These are phyloP conservation scores for Saccharum officinarum DNA, from an alignment of 176 grass and related monocot species.

Conservation along the genomic window DNA sequence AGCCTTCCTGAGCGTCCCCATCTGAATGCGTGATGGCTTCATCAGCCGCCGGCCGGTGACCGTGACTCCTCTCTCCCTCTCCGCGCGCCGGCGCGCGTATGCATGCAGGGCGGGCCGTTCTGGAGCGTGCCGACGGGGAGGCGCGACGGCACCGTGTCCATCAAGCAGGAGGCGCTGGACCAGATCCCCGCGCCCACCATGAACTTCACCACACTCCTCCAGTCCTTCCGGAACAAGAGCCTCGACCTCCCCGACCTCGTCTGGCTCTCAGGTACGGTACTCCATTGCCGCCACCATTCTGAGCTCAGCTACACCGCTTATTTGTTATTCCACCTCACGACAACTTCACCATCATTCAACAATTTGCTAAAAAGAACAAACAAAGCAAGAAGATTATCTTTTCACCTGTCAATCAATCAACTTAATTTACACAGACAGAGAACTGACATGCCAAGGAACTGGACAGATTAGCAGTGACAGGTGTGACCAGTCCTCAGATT, in stretches of 20 bases:
- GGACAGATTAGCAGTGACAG: not conserved
- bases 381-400: not conserved
- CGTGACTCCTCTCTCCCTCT: too few species aligned
- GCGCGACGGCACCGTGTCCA: constrained; percentile 75
- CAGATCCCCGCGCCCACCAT: constrained; percentile 62
- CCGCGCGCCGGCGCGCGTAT: too few species aligned
- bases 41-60: too few species aligned
- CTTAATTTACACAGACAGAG: not conserved
- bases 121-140: constrained; percentile 89
- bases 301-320: not conserved
- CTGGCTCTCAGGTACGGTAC: constrained; percentile 65
- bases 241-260: constrained; percentile 74
- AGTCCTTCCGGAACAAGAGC: constrained; percentile 70
- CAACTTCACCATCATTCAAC: not conserved
- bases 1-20: not conserved
- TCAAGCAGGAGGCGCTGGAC: constrained; percentile 59
- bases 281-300: not conserved
- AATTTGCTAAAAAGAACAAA: not conserved
- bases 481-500: not conserved
- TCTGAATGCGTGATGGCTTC: too few species aligned
- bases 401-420: not conserved
- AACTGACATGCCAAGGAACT: not conserved
- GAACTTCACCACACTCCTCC: constrained; percentile 68
- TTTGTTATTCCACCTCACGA: not conserved
- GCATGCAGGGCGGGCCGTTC: constrained; percentile 68